These are phyloP conservation scores for Cladophialophora psammophila DNA, from an alignment of 2,329 filamentous ascomycete species.

Conservation along the genomic window DNA sequence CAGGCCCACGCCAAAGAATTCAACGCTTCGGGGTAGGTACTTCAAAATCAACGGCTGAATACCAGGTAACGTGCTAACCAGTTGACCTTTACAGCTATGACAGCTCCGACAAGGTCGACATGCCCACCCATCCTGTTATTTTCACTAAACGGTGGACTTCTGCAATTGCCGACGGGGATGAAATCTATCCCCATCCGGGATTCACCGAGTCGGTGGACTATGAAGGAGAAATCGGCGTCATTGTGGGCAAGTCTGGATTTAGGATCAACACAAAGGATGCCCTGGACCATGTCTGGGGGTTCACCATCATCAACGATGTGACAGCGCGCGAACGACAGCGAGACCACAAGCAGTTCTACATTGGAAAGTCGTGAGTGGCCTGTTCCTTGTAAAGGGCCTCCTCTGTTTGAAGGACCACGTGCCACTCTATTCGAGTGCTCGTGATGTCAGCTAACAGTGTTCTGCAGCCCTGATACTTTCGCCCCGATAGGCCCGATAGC, in stretches of 20 bases:
- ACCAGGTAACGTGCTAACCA: not conserved
- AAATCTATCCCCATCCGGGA: conserved; percentile 54
- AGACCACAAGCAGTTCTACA: conserved; percentile 68
- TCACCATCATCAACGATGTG: conserved; percentile 65
- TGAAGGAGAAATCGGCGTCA: conserved; percentile 65
- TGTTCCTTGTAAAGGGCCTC: not conserved
- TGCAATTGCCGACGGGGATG: conserved; percentile 57
- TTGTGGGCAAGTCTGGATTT: conserved; percentile 60
- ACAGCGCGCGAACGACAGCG: conserved; percentile 62
- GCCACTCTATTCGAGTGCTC: not conserved
- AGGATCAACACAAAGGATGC: conserved; percentile 55
- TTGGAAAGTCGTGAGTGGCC: conserved; percentile 58
- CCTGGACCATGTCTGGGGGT: conserved; percentile 63
- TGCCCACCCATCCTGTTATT: conserved; percentile 48
- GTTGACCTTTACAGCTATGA: conserved; percentile 57
- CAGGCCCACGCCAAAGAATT: conserved; percentile 65
- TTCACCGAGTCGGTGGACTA: conserved; percentile 63
- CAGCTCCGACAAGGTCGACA: conserved; percentile 63
- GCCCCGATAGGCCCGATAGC: conserved; percentile 65
- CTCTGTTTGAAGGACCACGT: not conserved
- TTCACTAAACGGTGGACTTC: conserved; percentile 49
- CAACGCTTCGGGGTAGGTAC: conserved; percentile 62
- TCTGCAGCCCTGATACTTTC: conserved; percentile 57
- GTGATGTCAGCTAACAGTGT: not conserved
- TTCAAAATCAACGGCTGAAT: not conserved